Evolutionary conservation across 2,329 filamentous ascomycete species (phyloP), one percentile per base, ranked within the genome.

Genomic region (Trichoderma asperellum): DNA sequence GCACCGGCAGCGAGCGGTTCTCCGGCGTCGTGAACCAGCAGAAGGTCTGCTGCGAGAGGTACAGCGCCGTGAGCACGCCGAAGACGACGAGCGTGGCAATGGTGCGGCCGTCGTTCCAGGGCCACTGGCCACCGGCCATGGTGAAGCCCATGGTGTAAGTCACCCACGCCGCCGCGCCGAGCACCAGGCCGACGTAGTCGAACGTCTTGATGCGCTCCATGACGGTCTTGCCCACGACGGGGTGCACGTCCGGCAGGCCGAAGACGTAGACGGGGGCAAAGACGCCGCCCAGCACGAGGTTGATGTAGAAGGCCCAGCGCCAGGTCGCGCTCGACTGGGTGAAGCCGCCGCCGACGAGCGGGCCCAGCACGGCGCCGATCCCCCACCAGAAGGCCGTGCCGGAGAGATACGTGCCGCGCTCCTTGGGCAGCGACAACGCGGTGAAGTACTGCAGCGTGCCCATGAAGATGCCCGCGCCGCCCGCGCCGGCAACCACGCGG

Each of bases 291-390:
- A 83, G 81, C 37, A 84, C 76, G 1, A 88, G 77, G 70, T 88
- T 88, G 76, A 88, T 84, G 71, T 88, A 89, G 68, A 83, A 82
- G 6, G 72, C 63, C 68, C 68, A 68, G 12, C 64, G 43, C 68
- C 68, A 69, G 11, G 68, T 69, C 2, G 68, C 68, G 43, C 43
- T 65, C 5, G 55, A 60, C 53, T 69, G 21, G 12, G 78, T 76
- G 55, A 84, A 83, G 0, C 77, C 78, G 34, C 82, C 82, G 6
- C 82, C 82, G 21, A 84, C 75, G 7, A 83, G 75, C 2, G 81
- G 82, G 0, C 82, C 82, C 5, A 83, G 73, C 7, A 81, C 79
- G 12, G 77, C 8, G 18, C 68, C 68, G 21, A 61, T 62, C 29
- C 68, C 68, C 56, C 57, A 70, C 35, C 37, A 58, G 37, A 70